A percentile compares a stretch with the other conserved stretches of the same genome.
Conservation (phyloP, 805 yeast genomes). For the Suhomyces sp. region DNA sequence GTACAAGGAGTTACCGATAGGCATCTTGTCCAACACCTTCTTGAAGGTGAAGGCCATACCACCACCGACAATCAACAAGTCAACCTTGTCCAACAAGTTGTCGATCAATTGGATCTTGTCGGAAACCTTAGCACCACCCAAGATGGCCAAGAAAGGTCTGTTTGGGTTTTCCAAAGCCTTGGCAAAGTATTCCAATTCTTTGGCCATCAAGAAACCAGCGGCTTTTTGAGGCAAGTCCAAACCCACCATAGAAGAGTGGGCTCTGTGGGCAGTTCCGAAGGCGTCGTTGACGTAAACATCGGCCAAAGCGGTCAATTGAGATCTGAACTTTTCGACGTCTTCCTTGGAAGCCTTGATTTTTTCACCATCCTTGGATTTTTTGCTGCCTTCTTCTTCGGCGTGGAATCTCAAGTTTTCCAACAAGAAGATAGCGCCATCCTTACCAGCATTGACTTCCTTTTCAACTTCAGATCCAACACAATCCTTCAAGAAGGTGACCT, state of each 20-base stretch:
- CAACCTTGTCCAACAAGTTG: conserved; percentile 94
- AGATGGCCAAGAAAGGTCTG: conserved; percentile 97
- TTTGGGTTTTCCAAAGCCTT: conserved; percentile 97
- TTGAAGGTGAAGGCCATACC: conserved; percentile 99
- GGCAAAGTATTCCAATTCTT: conserved; percentile 96
- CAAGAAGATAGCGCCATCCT: conserved; percentile 79
- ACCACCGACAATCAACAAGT: conserved; percentile 94
- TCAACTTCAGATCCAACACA: conserved; percentile 92
- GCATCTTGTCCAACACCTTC: conserved; percentile 81
- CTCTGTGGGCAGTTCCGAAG: conserved; percentile 99
- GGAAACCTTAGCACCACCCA: conserved; percentile 99
- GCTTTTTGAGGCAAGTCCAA: conserved; percentile 94
- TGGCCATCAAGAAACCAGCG: conserved; percentile 97
- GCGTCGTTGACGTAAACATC: conserved; percentile 98
- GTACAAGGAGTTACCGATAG: conserved; percentile 88
- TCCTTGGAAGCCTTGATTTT: conserved; percentile 90
- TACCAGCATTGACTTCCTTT: conserved; percentile 67
- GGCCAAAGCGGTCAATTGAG: conserved; percentile 85
- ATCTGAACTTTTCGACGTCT: conserved; percentile 83
- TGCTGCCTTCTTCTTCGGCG: conserved; percentile 95
- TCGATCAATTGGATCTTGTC: conserved; percentile 98
- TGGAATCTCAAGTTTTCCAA: conserved; percentile 98
- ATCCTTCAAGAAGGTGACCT: conserved; percentile 82
- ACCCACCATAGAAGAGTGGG: conserved; percentile 99
- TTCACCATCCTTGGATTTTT: conserved; percentile 78